Percentiles rank a stretch among this genome's conserved stretches.
phyloP scores from a whole-genome alignment of 495 filamentous ascomycete species.

The Friedmanniomyces simplex region DNA sequence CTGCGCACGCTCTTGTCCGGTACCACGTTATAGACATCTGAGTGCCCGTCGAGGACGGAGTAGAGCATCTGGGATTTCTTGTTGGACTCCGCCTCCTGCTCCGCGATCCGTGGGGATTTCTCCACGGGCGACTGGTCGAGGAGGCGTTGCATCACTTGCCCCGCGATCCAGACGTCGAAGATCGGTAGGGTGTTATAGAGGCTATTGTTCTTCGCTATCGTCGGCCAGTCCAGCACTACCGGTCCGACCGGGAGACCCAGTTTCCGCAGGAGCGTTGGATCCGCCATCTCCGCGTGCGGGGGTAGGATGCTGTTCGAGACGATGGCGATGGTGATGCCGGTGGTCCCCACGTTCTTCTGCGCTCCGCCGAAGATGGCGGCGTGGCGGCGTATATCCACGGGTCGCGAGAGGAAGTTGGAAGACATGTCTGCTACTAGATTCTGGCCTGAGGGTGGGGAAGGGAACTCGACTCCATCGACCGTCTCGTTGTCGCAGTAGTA shows the following conservation, averaged over 20 bases:
- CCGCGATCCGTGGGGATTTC: constrained; percentile 52
- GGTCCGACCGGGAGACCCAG: constrained; percentile 70
- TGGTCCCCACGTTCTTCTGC: constrained; percentile 82
- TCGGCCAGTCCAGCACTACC: constrained; percentile 69
- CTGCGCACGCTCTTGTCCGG: constrained; percentile 62
- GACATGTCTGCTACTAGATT: constrained; percentile 73
- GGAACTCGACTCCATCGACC: constrained; percentile 92
- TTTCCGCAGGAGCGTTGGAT: constrained; percentile 54
- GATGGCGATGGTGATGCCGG: constrained; percentile 76
- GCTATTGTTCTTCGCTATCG: constrained; percentile 74
- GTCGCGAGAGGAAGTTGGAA: constrained; percentile 61
- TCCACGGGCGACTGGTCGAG: constrained; percentile 36
- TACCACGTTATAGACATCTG: constrained; percentile 59
- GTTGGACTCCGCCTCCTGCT: constrained; percentile 57
- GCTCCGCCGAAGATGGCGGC: constrained; percentile 70
- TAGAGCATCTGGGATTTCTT: constrained; percentile 70
- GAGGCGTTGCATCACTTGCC: constrained; percentile 65
- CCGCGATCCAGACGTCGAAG: constrained; percentile 84
- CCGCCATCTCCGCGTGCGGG: constrained; percentile 45
- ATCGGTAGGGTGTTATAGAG: constrained; percentile 94
- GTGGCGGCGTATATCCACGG: constrained; percentile 60
- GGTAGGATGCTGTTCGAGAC: constrained; percentile 67
- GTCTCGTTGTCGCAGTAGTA: constrained; percentile 96
- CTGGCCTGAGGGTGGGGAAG: constrained; percentile 56
- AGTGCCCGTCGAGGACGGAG: constrained; percentile 57